Conservation (phyloP, 2,329 filamentous ascomycete species). For the Pyricularia grisea region DNA sequence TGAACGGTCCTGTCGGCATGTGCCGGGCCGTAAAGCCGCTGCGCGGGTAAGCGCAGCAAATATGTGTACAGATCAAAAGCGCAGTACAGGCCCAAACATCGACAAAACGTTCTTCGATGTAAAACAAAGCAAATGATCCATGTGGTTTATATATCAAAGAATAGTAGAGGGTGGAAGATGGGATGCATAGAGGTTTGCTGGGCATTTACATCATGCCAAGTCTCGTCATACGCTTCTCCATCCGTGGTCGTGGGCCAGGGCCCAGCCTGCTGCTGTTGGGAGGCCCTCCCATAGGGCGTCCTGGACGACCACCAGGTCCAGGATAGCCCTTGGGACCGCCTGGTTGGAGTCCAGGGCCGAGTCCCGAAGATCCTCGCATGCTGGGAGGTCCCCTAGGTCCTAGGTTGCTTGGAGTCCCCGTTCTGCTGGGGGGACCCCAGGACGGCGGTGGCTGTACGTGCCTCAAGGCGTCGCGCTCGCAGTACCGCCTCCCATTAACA, state of each 20-base stretch:
- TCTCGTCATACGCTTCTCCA: slow-evolving; percentile 55
- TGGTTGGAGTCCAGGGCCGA: slow-evolving; percentile 6
- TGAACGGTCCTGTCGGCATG: background rate
- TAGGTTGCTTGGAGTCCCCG: slow-evolving; percentile 1
- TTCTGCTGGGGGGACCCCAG: background rate
- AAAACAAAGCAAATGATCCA: background rate
- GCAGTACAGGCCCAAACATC: background rate
- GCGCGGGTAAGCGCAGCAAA: background rate
- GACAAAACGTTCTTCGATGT: background rate
- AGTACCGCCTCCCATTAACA: slow-evolving; percentile 69
- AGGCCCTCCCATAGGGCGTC: slow-evolving; percentile 18
- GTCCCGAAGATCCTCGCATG: background rate
- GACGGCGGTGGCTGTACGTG: slow-evolving; percentile 29
- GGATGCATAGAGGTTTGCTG: background rate
- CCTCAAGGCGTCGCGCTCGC: slow-evolving; percentile 73
- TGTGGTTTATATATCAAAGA: background rate
- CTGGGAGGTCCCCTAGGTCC: background rate
- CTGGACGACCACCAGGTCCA: slow-evolving; percentile 5
- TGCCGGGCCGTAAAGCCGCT: background rate
- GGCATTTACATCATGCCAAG: slow-evolving; percentile 40
- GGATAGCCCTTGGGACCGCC: slow-evolving; percentile 7
- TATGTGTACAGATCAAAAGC: background rate
- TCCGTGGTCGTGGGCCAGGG: slow-evolving; percentile 31
- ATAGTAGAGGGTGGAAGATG: background rate
- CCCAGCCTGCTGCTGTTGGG: slow-evolving; percentile 23